Evolutionary conservation across 2,329 filamentous ascomycete genomes (phyloP).

Genomic region (Fusarium secorum): DNA sequence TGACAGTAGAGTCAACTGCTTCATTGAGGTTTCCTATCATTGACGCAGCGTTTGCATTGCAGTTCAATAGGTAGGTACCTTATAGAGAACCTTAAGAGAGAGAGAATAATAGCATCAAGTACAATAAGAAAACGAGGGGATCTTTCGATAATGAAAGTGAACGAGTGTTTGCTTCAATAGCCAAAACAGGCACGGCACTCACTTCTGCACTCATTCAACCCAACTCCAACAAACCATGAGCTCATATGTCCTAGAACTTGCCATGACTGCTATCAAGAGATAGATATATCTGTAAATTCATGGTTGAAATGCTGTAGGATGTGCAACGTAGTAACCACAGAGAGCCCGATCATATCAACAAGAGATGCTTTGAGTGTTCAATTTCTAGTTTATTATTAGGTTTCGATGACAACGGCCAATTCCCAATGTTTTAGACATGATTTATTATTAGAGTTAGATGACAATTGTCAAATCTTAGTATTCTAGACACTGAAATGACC

Average conservation of each 20-base stretch:
- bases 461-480: not conserved
- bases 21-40: not conserved
- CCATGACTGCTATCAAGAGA: not conserved
- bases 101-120: not conserved
- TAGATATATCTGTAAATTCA: not conserved
- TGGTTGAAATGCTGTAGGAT: not conserved
- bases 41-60: conserved; percentile 1
- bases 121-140: not conserved
- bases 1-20: conserved; percentile 1
- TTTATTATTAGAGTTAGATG: not conserved
- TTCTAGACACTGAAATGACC: conserved; percentile 8
- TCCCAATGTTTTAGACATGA: not conserved
- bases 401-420: not conserved
- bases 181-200: not conserved
- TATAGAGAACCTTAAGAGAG: not conserved
- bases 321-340: not conserved
- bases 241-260: not conserved
- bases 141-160: not conserved
- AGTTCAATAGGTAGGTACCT: not conserved
- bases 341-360: not conserved
- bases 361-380: not conserved
- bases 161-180: not conserved
- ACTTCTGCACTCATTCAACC: not conserved
- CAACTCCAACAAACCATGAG: not conserved
- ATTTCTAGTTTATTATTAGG: conserved; percentile 12